Conservation (phyloP, 139 green algal species). For the Tetraselmis striata region DNA sequence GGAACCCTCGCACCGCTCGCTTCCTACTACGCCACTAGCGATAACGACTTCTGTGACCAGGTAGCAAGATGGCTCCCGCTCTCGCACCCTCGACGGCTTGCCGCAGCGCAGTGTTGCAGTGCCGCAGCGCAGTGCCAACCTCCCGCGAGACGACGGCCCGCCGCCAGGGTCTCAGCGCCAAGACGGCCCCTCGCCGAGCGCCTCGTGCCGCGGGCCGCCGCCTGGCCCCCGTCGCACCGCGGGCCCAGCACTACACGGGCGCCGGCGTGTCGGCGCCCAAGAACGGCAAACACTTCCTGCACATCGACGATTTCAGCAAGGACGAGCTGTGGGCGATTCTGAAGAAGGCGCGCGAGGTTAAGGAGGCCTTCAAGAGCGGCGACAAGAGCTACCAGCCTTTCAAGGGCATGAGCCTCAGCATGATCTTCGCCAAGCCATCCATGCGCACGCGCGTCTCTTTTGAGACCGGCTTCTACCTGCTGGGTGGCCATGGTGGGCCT, state of each 20-base stretch:
- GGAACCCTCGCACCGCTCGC: no score
- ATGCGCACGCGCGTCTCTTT: conserved; percentile 95
- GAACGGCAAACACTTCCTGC: conserved; percentile 74
- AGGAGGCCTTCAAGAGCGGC: conserved; percentile 66
- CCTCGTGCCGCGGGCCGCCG: no score
- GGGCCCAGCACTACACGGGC: neutral
- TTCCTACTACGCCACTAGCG: no score
- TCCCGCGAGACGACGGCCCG: no score
- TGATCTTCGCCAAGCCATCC: conserved; percentile 99
- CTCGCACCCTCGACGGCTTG: no score
- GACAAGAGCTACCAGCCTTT: conserved; percentile 87
- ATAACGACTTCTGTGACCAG: no score
- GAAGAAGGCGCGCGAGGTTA: conserved; percentile 64
- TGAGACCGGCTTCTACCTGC: conserved; percentile 63
- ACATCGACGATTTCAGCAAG: conserved; percentile 91
- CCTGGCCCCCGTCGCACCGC: neutral
- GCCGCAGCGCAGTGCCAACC: no score
- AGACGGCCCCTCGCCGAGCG: no score
- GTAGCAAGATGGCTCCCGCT: no score
- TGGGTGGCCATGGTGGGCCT: neutral
- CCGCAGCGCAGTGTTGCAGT: no score
- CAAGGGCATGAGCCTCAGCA: conserved; percentile 85
- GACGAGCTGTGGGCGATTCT: conserved; percentile 87
- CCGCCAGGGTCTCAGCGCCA: no score
- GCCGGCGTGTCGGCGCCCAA: conserved; percentile 4